Evolutionary conservation across 495 filamentous ascomycete genomes (phyloP), one percentile per base, ranked within the genome.

Genomic region (Penicillium nucicola): DNA sequence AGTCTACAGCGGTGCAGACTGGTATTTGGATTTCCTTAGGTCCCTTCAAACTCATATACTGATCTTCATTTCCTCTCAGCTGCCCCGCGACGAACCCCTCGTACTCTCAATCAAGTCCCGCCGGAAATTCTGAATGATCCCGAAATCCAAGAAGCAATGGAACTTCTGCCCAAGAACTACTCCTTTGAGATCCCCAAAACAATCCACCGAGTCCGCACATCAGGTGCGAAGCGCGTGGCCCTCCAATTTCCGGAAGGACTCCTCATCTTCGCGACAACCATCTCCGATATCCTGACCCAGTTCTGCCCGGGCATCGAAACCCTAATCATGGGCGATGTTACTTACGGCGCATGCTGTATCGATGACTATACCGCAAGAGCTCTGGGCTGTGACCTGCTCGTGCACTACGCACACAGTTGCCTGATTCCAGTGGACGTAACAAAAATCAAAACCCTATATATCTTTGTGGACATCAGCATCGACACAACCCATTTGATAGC

Each of bases 121-220:
- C 70, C 83, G 2, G 87, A 90, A 47, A 97, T 99, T 53, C 76
- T 93, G 18, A 74, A 93, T 48, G 89, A 97, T 65, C 73, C 83
- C 35, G 89, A 87, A n/a, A 87, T 99, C 56, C 90, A 90, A 70
- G 87, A 82, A 13, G 93, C 93, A 2, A 92, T 97, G 39, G 75
- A 82, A 3, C 81, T 97, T 15, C 84, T 99, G 5, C 93, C 93
- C 2, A 70, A 82, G 14, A 97, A 99, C 74, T 99, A 97, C 77
- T 90, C 88, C 36, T 99, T 99, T 64, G 93, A 99, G 70, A 91
- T 99, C 44, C 93, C 87, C 62, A 97, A 99, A 68, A 97, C 93
- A 2, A 93, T 99, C 62, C 90, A 97, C 68, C 84, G 92, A 22
- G 90, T 99, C 60, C 89, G 90, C 35, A 83, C 82, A 9, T 80